Evolutionary conservation across 2,329 filamentous ascomycete genomes (phyloP).

Genomic region (Ophiocordyceps sinensis): DNA sequence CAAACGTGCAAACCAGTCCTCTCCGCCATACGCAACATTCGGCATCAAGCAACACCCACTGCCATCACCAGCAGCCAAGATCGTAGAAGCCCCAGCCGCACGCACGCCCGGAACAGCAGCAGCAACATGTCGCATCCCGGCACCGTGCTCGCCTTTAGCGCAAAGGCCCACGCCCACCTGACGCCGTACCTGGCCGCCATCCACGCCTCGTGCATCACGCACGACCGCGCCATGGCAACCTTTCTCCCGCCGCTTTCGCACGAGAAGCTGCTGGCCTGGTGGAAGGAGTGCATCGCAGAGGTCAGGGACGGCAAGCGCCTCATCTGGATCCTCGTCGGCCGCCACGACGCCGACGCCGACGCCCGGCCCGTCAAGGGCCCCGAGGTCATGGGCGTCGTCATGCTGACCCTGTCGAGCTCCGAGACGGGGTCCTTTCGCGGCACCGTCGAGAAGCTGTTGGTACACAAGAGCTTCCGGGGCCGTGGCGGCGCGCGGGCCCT

Average conservation of each 20-base stretch:
- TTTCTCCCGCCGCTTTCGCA: constrained; percentile 46
- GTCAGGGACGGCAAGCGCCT: constrained; percentile 27
- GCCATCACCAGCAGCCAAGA: too few relatives aligned
- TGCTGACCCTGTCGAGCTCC: constrained; percentile 33
- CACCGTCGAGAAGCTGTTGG: constrained; percentile 41
- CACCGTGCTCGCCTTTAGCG: constrained; percentile 27
- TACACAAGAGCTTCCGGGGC: constrained; percentile 34
- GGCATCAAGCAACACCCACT: too few relatives aligned
- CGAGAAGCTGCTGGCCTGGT: constrained; percentile 40
- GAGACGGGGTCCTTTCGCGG: constrained; percentile 44
- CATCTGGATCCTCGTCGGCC: constrained; percentile 37
- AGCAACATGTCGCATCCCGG: constrained; percentile 16
- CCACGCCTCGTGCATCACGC: constrained; percentile 43
- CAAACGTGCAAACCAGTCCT: too few relatives aligned
- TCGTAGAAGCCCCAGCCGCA: too few relatives aligned
- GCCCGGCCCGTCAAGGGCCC: constrained; percentile 11
- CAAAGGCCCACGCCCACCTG: constrained; percentile 32
- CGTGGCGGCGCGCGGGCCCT: constrained; percentile 36
- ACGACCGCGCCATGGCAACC: constrained; percentile 39
- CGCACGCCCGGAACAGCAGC: too few relatives aligned
- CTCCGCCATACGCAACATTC: too few relatives aligned
- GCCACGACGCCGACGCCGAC: constrained; percentile 15
- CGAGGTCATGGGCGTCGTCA: constrained; percentile 40
- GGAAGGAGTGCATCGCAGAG: constrained; percentile 37
- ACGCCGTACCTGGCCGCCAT: constrained; percentile 42